A percentile compares a stretch with the other conserved stretches of the same genome.
phyloP scores from a whole-genome alignment of 169 alveolate genomes.

The Neospora caninum region DNA sequence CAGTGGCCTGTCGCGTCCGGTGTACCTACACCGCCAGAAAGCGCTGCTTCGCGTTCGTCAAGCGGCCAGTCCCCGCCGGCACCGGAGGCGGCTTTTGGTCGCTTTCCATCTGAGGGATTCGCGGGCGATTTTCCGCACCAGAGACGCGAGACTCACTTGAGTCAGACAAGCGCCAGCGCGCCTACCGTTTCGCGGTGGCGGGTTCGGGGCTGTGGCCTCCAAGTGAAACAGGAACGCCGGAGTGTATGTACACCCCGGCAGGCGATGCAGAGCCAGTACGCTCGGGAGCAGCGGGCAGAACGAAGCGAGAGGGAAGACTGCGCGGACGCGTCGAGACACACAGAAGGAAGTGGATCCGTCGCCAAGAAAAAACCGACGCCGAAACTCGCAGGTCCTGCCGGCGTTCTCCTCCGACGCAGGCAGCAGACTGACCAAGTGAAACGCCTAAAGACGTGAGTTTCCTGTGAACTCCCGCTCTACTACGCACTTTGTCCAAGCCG shows the following conservation, averaged over 20 bases:
- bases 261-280: not conserved
- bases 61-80: too few species aligned
- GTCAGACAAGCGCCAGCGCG: not conserved
- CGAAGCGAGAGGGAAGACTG: not conserved
- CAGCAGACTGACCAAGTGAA: not conserved
- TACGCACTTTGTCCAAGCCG: too few species aligned
- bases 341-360: not conserved
- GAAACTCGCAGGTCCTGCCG: slow-evolving; percentile 25
- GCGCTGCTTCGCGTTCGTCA: too few species aligned
- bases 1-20: too few species aligned
- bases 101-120: not conserved
- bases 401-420: not conserved
- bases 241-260: not conserved
- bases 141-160: not conserved
- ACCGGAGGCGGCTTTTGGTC: not conserved
- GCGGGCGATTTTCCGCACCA: not conserved
- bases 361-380: not conserved
- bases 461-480: too few species aligned
- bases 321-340: not conserved
- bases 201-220: not conserved
- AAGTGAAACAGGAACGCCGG: not conserved
- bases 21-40: too few species aligned
- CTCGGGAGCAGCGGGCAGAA: not conserved
- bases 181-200: not conserved
- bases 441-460: not conserved